Base-by-base conservation (phyloP, 768 basidiomycete species). In the Leccinellum rugosiceps region DNA sequence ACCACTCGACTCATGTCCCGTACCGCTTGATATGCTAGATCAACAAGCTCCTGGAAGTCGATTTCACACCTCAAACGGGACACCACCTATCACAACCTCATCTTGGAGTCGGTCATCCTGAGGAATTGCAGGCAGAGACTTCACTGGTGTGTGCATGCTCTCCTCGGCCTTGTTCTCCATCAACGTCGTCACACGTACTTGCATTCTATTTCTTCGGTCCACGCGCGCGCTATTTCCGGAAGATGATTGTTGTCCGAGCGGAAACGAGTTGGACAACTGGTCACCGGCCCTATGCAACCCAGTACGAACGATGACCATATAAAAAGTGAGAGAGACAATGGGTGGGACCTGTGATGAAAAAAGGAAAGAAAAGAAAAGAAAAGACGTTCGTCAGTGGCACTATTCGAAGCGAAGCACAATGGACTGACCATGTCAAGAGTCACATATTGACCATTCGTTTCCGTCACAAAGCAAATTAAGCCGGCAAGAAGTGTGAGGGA, bases 291-390 rank as follows among this genome's bases (percentile, higher is more conserved):
- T 53, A 25, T 56, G 35, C 26, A 70, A 15, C 1, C 70, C 74
- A 30, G 75, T 64, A 35, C 76, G 77, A 19, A 78, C 67, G 34
- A 77, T 76, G 46, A 78, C 72, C 75, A 77, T 72, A 63, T 75
- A 75, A 64, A 76, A 78, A 6, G 73, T 71, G 65, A 78, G 76
- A 9, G 71, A 74, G 54, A 77, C 76, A 51, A 77, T 73, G 23
- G 74, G 76, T 11, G 68, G 69, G 45, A 73, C 60, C 75, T 76
- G 30, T 19, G 17, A 41, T 41, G 34, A 35, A 15, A 35, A 41
- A 34, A 34, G 14, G 0, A 26, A 26, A 26, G 3, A 26, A 26
- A 28, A 6, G 6, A 14, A 45, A 21, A n/a, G 3, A 44, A 44
- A 41, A 19, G n/a, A 19, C 3, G 11, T 10, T 14, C 21, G 5